phyloP scores from a whole-genome alignment of 202 grass and related monocot genomes.

The Digitaria exilis region DNA sequence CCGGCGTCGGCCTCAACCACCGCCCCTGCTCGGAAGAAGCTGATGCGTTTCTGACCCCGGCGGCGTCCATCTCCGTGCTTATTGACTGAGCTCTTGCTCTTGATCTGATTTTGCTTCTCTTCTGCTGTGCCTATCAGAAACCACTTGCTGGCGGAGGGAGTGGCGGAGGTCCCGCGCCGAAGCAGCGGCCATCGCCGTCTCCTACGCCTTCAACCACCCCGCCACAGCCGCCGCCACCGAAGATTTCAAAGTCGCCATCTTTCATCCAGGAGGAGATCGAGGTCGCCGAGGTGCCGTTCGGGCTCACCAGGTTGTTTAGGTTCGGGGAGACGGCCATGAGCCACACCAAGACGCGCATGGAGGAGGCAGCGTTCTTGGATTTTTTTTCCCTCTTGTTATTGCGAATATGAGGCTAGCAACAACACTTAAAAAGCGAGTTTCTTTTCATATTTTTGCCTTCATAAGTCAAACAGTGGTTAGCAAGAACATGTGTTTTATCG shows the following conservation, averaged over 20 bases:
- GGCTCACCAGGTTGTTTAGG: constrained; percentile 77
- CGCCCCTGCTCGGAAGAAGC: constrained; percentile 67
- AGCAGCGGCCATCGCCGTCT: constrained; percentile 40
- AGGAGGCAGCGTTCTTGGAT: too few species aligned
- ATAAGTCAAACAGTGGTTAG: too few species aligned
- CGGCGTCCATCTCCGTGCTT: neutral
- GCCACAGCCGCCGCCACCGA: constrained; percentile 50
- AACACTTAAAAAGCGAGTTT: too few species aligned
- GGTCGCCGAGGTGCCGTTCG: constrained; percentile 95
- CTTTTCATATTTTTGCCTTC: too few species aligned
- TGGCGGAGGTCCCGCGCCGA: constrained; percentile 29
- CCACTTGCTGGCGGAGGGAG: constrained; percentile 45
- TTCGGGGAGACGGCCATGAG: too few species aligned
- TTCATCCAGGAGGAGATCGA: constrained; percentile 97
- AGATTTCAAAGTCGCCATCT: constrained; percentile 70
- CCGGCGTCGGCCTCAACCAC: constrained; percentile 66
- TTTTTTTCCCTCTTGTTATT: too few species aligned
- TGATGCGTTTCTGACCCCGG: constrained; percentile 40
- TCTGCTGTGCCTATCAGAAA: constrained; percentile 54
- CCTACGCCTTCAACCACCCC: constrained; percentile 38
- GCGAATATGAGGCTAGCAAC: too few species aligned
- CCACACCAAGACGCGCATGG: too few species aligned
- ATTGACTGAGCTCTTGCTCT: neutral
- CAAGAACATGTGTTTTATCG: too few species aligned
- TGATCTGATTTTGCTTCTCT: constrained; percentile 11